phyloP scores from a whole-genome alignment of 176 grass and related monocot genomes.

The Puccinellia tenuiflora region DNA sequence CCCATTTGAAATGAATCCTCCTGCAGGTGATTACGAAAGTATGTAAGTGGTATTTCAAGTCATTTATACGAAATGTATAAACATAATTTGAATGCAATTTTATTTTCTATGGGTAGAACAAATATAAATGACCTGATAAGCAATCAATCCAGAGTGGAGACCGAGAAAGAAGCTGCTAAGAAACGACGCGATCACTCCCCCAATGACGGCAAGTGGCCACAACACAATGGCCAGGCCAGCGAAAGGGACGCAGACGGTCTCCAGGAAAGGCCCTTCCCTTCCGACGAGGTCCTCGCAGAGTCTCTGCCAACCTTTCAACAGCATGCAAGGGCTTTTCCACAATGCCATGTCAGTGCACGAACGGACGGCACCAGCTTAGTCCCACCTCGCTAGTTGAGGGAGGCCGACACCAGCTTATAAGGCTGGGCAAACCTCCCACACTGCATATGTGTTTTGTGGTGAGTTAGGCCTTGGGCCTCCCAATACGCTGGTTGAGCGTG shows the following conservation, averaged over 20 bases:
- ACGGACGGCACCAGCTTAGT: too few species aligned
- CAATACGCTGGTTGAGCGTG: too few species aligned
- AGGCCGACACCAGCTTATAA: too few species aligned
- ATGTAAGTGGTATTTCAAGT: background rate
- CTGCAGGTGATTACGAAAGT: background rate
- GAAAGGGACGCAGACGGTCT: constrained; percentile 81
- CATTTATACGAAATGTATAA: background rate
- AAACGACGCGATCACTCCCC: constrained; percentile 53
- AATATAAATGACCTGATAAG: constrained; percentile 54
- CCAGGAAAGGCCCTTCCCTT: constrained; percentile 88
- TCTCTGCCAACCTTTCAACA: constrained; percentile 86
- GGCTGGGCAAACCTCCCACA: too few species aligned
- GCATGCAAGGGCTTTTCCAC: constrained; percentile 79
- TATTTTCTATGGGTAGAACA: background rate
- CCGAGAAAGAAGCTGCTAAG: constrained; percentile 70
- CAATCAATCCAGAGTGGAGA: constrained; percentile 47
- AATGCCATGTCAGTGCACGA: too few species aligned
- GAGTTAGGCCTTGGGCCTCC: too few species aligned
- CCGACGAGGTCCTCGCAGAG: constrained; percentile 74
- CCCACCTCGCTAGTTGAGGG: too few species aligned
- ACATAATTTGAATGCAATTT: background rate
- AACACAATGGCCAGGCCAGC: constrained; percentile 75
- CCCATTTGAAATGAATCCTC: constrained; percentile 73
- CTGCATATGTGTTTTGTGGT: too few species aligned
- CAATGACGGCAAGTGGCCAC: constrained; percentile 75